phyloP scores from a whole-genome alignment of 345 rosid genomes.

The Hevea brasiliensis region DNA sequence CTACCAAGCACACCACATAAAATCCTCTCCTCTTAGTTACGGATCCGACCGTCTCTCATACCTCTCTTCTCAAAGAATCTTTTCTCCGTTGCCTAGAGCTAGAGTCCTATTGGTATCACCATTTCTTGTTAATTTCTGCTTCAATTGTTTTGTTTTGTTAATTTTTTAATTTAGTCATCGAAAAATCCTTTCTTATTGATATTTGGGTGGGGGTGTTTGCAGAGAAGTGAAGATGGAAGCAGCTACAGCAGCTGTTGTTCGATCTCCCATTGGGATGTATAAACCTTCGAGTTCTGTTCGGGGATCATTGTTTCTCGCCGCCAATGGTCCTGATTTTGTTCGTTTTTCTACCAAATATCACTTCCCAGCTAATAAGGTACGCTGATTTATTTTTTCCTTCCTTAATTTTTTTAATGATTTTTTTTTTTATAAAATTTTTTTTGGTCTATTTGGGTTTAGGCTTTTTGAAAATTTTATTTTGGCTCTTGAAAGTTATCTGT shows the following conservation, averaged over 20 bases:
- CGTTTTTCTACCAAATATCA: slow-evolving; percentile 30
- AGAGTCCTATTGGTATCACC: no score
- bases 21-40: no score
- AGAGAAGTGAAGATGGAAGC: slow-evolving; percentile 11
- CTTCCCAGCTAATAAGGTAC: slow-evolving; percentile 35
- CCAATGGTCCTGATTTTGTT: slow-evolving; percentile 37
- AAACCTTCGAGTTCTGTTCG: slow-evolving; percentile 31
- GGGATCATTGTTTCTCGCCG: slow-evolving; percentile 40
- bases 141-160: background rate
- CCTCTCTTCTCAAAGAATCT: no score
- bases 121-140: background rate
- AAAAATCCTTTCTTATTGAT: background rate
- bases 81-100: no score
- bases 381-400: no score
- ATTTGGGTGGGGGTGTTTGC: background rate
- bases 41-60: no score
- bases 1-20: no score
- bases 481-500: background rate
- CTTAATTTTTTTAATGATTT: no score
- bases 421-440: no score
- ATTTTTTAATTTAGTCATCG: background rate
- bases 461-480: background rate
- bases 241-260: background rate
- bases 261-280: slow-evolving; percentile 11
- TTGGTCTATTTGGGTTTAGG: background rate